A percentile compares a stretch with the other conserved stretches of the same genome.
Conservation (phyloP, 176 grass and related monocot species). For the Lolium perenne region DNA sequence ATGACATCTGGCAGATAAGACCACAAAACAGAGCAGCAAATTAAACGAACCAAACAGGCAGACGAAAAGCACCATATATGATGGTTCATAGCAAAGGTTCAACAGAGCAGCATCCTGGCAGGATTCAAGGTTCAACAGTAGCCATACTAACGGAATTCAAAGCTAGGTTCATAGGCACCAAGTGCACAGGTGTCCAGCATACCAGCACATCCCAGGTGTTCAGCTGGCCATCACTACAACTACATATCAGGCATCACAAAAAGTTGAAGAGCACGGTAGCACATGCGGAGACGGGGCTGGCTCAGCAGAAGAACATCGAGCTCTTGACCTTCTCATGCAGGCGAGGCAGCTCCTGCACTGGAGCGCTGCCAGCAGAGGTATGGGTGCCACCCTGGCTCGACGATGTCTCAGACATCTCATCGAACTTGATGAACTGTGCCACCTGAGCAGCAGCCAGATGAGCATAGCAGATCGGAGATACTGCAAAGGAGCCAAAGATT, state of each 20-base stretch:
- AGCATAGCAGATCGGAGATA: conserved; percentile 85
- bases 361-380: conserved; percentile 37
- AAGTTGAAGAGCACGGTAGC: not conserved
- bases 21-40: not conserved
- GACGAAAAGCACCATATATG: not conserved
- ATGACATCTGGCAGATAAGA: not conserved
- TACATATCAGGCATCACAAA: not conserved
- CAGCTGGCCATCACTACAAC: not conserved
- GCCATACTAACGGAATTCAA: not conserved
- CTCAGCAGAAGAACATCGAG: conserved; percentile 94
- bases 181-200: not conserved
- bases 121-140: not conserved
- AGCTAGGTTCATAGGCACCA: not conserved
- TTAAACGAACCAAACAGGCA: not conserved
- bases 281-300: not conserved
- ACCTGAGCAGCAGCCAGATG: conserved; percentile 84
- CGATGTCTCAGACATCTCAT: conserved; percentile 68
- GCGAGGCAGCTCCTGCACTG: conserved; percentile 73
- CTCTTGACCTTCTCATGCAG: conserved; percentile 77
- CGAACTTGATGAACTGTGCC: conserved; percentile 85
- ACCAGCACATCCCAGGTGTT: not conserved
- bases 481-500: conserved; percentile 41
- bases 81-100: not conserved
- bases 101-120: not conserved
- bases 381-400: conserved; percentile 71